Base-by-base conservation (phyloP, 257 asterid genomes). In the Lantana camara region DNA sequence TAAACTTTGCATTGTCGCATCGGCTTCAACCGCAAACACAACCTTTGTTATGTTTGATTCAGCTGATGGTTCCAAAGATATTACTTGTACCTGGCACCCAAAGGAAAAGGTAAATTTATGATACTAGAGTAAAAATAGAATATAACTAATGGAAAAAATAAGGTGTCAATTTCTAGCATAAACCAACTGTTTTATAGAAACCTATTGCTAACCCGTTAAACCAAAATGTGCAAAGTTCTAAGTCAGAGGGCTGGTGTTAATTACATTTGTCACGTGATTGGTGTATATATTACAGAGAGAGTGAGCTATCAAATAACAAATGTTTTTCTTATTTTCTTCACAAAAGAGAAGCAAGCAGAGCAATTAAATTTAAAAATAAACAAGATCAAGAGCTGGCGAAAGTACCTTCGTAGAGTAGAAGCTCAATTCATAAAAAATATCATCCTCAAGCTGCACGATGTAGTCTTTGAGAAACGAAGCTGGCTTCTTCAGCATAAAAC, bases 341-440 rank as follows among this genome's bases (percentile, higher is more conserved):
- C 14, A 17, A 34, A 34, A 50, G 68, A 37, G 14, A 55, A 40
- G 21, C 2, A 15, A 73, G n/a, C 23, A 16, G 44, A 57, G 66
- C 46, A 60, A 65, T 11, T 50, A 41, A 62, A 21, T 45, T 16
- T 9, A 35, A 10, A 9, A 20, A 16, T 15, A 55, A 40, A 66
- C 17, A 53, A 66, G 50, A 64, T 57, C 14, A 56, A 65, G 72
- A 63, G 61, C 12, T 55, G 40, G 9, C 13, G 64, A 63, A 23
- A 12, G 61, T 85, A 90, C 99, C 72, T 88, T 85, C 41, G 97
- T 88, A 62, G 83, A 80, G 72, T 87, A 27, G 78, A 82, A 86
- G 74, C 95, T 83, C 71, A 94, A 81, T 83, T 81, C 96, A 22
- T 80, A 91, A 79, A 86, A 88, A 81, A 94, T 90, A 75, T 83